Percentiles rank a stretch among this genome's conserved stretches.
These are phyloP conservation scores for Chlorella sp. DNA, from an alignment of 139 green algal species.

Conservation along the genomic window DNA sequence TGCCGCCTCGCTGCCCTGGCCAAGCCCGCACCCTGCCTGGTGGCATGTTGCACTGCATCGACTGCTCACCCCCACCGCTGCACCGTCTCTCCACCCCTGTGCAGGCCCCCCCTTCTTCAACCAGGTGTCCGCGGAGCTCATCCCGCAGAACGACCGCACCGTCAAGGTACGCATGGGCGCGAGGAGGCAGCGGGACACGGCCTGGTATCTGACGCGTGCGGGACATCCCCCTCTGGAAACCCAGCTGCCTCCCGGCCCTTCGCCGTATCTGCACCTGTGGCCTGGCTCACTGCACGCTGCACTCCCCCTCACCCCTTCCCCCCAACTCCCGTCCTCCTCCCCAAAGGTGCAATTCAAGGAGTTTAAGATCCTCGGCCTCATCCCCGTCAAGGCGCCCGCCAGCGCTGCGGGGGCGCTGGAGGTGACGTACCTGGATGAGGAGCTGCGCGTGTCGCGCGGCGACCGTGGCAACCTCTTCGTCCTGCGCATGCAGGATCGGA, in stretches of 20 bases:
- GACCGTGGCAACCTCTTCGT: constrained; percentile 80
- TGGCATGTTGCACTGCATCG: too few relatives aligned
- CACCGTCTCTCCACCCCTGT: too few relatives aligned
- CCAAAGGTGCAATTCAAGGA: constrained; percentile 83
- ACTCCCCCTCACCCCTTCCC: neutral
- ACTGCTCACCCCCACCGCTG: too few relatives aligned
- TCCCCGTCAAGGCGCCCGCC: constrained; percentile 76
- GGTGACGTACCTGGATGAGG: constrained; percentile 80
- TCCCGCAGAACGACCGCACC: constrained; percentile 58
- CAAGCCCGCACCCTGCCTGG: too few relatives aligned
- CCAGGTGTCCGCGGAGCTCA: constrained; percentile 77
- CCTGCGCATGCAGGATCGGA: constrained; percentile 27
- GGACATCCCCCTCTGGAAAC: neutral
- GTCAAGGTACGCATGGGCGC: constrained; percentile 49
- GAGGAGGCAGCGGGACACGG: too few relatives aligned
- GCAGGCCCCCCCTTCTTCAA: constrained; percentile 84
- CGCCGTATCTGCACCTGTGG: neutral
- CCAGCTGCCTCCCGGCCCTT: too few relatives aligned
- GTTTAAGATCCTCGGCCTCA: constrained; percentile 79
- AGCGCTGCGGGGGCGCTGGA: constrained; percentile 68
- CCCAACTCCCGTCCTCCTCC: neutral
- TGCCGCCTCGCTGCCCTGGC: too few relatives aligned
- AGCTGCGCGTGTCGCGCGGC: constrained; percentile 72
- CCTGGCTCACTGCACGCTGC: neutral
- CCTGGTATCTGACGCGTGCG: too few relatives aligned